Conservation (phyloP, 2,329 filamentous ascomycete species). For the Talaromyces sp. region DNA sequence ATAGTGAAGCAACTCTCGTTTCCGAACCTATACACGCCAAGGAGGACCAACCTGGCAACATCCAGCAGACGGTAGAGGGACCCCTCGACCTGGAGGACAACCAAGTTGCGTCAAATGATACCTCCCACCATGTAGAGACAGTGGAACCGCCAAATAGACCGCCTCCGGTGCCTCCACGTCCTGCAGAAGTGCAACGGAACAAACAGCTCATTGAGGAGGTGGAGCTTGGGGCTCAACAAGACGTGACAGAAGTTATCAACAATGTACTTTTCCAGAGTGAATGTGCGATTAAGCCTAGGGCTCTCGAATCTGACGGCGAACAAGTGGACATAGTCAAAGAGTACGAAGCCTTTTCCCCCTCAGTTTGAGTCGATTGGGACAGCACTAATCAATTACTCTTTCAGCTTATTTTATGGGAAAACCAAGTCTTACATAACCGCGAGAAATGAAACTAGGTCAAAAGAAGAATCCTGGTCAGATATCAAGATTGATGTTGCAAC, state of each 20-base stretch:
- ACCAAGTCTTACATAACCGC: slow-evolving; percentile 43
- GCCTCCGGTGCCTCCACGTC: slow-evolving; percentile 55
- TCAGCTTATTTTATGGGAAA: slow-evolving; percentile 46
- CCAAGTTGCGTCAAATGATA: not conserved
- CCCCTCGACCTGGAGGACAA: not conserved
- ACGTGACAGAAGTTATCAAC: slow-evolving; percentile 92
- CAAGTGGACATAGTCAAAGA: slow-evolving; percentile 77
- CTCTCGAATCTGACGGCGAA: slow-evolving; percentile 61
- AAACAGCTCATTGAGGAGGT: slow-evolving; percentile 43
- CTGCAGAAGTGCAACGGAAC: slow-evolving; percentile 29
- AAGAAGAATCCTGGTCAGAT: slow-evolving; percentile 57
- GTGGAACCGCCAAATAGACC: slow-evolving; percentile 40
- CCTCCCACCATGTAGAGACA: slow-evolving; percentile 5
- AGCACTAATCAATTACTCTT: not conserved
- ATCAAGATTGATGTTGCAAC: slow-evolving; percentile 55
- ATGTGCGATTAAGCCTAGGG: slow-evolving; percentile 72
- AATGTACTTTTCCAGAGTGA: slow-evolving; percentile 88
- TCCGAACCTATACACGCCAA: slow-evolving; percentile 29
- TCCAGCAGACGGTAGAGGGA: not conserved
- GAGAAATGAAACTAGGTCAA: slow-evolving; percentile 39
- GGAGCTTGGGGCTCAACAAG: slow-evolving; percentile 70
- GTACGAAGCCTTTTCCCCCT: slow-evolving; percentile 21
- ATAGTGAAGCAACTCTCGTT: slow-evolving; percentile 32
- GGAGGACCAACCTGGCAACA: slow-evolving; percentile 28
- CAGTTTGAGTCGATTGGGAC: not conserved